Evolutionary conservation across 176 grass and related monocot species (phyloP), one percentile per base, ranked within the genome.

Genomic region (Pharus latifolius): DNA sequence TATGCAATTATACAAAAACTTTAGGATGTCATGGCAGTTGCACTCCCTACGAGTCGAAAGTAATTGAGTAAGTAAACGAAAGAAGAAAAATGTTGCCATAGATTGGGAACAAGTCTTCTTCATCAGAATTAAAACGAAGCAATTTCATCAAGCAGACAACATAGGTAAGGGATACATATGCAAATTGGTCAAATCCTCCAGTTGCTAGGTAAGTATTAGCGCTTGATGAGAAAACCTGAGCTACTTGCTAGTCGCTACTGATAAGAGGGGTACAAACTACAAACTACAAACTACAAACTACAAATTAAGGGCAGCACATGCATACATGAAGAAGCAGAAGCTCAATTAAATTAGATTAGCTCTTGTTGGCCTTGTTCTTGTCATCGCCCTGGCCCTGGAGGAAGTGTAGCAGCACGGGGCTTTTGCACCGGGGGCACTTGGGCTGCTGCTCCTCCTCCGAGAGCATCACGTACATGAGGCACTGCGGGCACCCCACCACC

Each of bases 391-490:
- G 57, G 56, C 37, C 33, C 19, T 28, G 63, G 65, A 74, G 74
- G 69, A 85, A 90, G 63, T 85, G 78, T 16, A 85, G 69, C 26
- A 90, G 78, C 3, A 85, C 78, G 55, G 87, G 74, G 82, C 82
- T 90, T 74, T 90, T 85, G 83, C 87, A 90, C 14, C 79, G 64
- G 5, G 87, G 87, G 69, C 87, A 90, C 52, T 74, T 79, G 74
- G 82, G 83, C 71, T 80, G 71, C 83, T 76, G 24, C 69, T 86
- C 37, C 74, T 67, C 54, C 74, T 78, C 83, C 63, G 82, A 86
- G 38, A 86, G 74, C 87, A 90, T 90, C 63, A 90, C 82, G 78
- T 90, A 90, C 83, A 90, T 90, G 68, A 90, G 87, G 87, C 87
- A 89, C 67, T 37, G 81, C 31, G 87, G 82, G 63, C 87, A 89